Evolutionary conservation across 371 early-diverging fungal genomes (phyloP).

Genomic region (Mortierella polycephala): DNA sequence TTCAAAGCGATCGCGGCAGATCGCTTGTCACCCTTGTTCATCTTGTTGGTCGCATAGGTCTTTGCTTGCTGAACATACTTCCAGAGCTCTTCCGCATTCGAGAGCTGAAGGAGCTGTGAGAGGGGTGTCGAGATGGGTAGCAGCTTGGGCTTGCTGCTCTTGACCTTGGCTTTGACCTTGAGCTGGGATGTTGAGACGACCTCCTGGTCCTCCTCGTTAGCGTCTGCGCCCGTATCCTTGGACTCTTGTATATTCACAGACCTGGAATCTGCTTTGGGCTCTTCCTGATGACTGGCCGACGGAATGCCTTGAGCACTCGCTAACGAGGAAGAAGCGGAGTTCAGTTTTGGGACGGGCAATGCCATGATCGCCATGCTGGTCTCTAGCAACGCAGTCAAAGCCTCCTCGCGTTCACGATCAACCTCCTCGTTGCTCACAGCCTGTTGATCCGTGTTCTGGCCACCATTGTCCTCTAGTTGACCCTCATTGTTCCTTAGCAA

Average conservation of each 20-base stretch:
- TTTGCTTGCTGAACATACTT: conserved; percentile 52
- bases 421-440: not conserved
- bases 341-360: conserved; percentile 5
- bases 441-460: not conserved
- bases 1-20: conserved; percentile 49
- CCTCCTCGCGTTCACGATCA: conserved; percentile 10
- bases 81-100: conserved; percentile 46
- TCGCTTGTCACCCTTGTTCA: conserved; percentile 54
- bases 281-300: not conserved
- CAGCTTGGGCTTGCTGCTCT: conserved; percentile 34
- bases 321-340: not conserved
- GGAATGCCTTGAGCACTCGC: conserved; percentile 7
- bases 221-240: no score
- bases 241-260: not conserved
- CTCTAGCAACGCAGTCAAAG: conserved; percentile 13
- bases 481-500: conserved; percentile 12
- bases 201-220: not conserved
- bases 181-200: not conserved
- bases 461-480: no score
- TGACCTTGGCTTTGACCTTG: conserved; percentile 16
- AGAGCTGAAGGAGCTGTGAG: conserved; percentile 28
- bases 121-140: conserved; percentile 47
- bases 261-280: not conserved
- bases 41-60: conserved; percentile 38
- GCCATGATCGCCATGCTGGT: conserved; percentile 7